These are phyloP conservation scores for Moesziomyces aphidis DNA, from an alignment of 1,284 basidiomycete genomes.

Conservation along the genomic window DNA sequence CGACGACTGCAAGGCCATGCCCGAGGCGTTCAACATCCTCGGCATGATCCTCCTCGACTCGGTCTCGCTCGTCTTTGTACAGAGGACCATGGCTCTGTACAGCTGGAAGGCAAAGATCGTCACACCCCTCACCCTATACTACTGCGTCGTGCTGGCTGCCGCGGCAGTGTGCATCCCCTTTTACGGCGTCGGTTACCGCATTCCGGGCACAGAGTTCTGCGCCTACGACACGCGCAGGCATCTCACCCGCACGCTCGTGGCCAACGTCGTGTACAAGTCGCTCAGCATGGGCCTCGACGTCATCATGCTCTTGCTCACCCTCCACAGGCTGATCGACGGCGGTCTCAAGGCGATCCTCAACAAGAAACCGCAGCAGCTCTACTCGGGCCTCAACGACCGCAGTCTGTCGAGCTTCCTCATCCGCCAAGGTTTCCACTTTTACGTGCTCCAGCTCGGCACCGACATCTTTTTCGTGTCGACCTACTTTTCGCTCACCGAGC, in stretches of 20 bases:
- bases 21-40: slow-evolving; percentile 27
- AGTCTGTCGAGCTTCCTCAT: slow-evolving; percentile 35
- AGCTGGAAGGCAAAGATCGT: slow-evolving; percentile 28
- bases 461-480: slow-evolving; percentile 39
- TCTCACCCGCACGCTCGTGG: slow-evolving; percentile 6
- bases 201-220: slow-evolving; percentile 33
- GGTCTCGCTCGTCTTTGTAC: slow-evolving; percentile 36
- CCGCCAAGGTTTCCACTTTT: slow-evolving; percentile 47
- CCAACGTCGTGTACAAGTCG: slow-evolving; percentile 30
- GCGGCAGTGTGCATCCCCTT: slow-evolving; percentile 24
- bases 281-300: slow-evolving; percentile 33
- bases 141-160: slow-evolving; percentile 17
- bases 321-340: slow-evolving; percentile 44
- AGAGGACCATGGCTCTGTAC: slow-evolving; percentile 44
- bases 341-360: slow-evolving; percentile 24
- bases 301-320: slow-evolving; percentile 32
- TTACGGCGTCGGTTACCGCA: slow-evolving; percentile 30
- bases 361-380: slow-evolving; percentile 18
- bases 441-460: slow-evolving; percentile 20
- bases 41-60: slow-evolving; percentile 25
- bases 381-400: slow-evolving; percentile 6
- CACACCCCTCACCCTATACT: slow-evolving; percentile 18
- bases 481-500: slow-evolving; percentile 21
- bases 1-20: slow-evolving; percentile 23
- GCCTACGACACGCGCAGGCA: slow-evolving; percentile 31